Evolutionary conservation across 441 rosid species (phyloP).

Genomic region (Eugenia klotzschiana): DNA sequence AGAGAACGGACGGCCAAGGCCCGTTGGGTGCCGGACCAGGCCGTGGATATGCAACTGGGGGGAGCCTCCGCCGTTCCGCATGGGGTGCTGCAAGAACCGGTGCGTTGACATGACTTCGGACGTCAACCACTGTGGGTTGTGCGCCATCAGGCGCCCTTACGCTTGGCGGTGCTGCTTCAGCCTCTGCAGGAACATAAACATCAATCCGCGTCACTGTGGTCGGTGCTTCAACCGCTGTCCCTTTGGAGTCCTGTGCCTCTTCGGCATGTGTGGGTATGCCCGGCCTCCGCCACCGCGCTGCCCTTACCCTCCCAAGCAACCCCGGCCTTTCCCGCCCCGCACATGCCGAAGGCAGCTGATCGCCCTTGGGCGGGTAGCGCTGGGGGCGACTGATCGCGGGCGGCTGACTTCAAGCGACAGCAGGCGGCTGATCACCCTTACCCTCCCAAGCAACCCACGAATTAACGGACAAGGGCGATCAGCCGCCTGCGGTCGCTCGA

Average conservation of each 20-base stretch:
- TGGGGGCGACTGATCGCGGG: too few relatives aligned
- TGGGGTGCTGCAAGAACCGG: conserved; percentile 29
- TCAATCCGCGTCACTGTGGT: conserved; percentile 25
- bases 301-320: not conserved
- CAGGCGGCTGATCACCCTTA: too few relatives aligned
- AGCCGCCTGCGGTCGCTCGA: not conserved
- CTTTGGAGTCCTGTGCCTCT: conserved; percentile 13
- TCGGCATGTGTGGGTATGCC: conserved; percentile 53
- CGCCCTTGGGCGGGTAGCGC: too few relatives aligned
- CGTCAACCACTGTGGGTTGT: conserved; percentile 28
- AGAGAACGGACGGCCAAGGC: not conserved
- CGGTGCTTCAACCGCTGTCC: conserved; percentile 32
- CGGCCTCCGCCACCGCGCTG: not conserved
- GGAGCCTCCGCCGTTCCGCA: conserved; percentile 9
- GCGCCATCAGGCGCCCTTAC: conserved; percentile 26
- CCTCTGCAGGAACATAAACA: conserved; percentile 19
- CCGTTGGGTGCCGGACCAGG: conserved; percentile 15
- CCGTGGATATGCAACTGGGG: conserved; percentile 32
- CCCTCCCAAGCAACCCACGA: conserved; percentile 6
- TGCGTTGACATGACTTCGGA: conserved; percentile 39
- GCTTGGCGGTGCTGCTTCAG: conserved; percentile 36
- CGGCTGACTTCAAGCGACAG: too few relatives aligned
- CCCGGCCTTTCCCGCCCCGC: not conserved
- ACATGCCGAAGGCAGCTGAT: too few relatives aligned
- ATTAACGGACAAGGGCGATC: not conserved